A percentile compares a stretch with the other conserved stretches of the same genome.
Conservation (phyloP, 257 asterid species). For the Penstemon davidsonii region DNA sequence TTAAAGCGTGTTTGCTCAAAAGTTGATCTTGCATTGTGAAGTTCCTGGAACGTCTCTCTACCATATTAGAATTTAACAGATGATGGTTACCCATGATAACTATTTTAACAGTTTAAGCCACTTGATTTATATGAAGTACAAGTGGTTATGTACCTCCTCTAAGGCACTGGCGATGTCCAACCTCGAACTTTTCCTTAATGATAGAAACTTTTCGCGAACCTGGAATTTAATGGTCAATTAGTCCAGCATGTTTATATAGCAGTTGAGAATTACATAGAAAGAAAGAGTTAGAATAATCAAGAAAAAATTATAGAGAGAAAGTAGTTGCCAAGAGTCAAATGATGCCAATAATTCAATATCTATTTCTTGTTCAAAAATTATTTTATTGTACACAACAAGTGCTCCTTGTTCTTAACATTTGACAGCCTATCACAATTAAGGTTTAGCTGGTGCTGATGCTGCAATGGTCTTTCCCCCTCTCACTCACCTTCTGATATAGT, state of each 20-base stretch:
- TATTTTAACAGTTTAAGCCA: constrained; percentile 45
- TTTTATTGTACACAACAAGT: neutral
- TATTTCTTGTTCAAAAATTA: neutral
- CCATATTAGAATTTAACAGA: constrained; percentile 76
- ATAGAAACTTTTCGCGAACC: constrained; percentile 90
- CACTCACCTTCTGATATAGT: neutral
- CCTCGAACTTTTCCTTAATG: constrained; percentile 86
- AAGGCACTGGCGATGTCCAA: constrained; percentile 72
- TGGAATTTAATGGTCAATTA: constrained; percentile 34
- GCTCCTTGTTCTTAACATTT: neutral
- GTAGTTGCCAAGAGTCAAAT: neutral
- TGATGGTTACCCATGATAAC: constrained; percentile 63
- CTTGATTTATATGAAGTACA: constrained; percentile 25
- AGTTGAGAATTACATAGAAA: neutral
- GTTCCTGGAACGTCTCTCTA: constrained; percentile 99
- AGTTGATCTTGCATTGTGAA: constrained; percentile 75
- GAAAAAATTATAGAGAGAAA: neutral
- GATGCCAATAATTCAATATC: neutral
- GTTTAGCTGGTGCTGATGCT: neutral
- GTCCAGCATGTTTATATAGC: constrained; percentile 15
- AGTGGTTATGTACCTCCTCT: constrained; percentile 72
- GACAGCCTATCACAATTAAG: neutral
- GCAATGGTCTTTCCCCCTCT: neutral
- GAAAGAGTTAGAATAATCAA: neutral
- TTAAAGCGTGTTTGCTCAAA: constrained; percentile 93